phyloP scores from a whole-genome alignment of 305 asterid genomes.

The Plantago rigida region DNA sequence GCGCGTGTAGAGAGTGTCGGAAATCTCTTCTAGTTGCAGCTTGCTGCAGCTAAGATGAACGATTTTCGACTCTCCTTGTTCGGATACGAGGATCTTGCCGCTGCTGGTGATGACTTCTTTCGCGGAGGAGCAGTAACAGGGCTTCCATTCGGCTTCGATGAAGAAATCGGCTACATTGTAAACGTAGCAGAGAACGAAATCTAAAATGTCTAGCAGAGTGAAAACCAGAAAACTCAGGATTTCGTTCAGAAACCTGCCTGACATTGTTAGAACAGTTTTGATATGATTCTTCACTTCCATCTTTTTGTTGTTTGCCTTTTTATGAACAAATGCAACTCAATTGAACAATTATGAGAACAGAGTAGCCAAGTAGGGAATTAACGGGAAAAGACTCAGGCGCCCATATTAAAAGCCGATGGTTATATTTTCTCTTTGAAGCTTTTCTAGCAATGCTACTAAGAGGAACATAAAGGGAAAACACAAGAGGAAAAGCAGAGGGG shows the following conservation, averaged over 20 bases:
- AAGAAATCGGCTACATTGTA: conserved; percentile 50
- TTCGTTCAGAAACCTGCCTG: conserved; percentile 49
- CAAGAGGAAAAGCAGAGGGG: neutral
- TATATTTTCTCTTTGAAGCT: neutral
- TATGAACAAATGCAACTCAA: neutral
- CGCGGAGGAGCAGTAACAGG: conserved; percentile 63
- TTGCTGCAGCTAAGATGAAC: conserved; percentile 48
- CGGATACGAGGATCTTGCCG: conserved; percentile 60
- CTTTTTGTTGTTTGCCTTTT: neutral
- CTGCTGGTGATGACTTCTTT: conserved; percentile 36
- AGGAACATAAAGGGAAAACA: conserved; percentile 1
- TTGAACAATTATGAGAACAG: neutral
- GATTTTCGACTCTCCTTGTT: conserved; percentile 60
- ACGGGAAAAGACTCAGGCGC: neutral
- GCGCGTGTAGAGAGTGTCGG: conserved; percentile 81
- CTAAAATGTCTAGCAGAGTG: conserved; percentile 48
- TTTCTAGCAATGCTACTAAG: neutral
- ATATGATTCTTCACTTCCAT: conserved; percentile 26
- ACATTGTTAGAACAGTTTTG: conserved; percentile 24
- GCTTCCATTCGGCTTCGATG: conserved; percentile 69
- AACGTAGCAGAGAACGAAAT: conserved; percentile 51
- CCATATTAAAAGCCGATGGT: neutral
- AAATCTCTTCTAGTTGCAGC: conserved; percentile 68
- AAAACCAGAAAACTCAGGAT: conserved; percentile 53
- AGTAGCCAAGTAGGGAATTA: neutral